Evolutionary conservation across 108 stramenopile genomes (phyloP), one percentile per base, ranked within the genome.

Genomic region (Conticribra guillardii): DNA sequence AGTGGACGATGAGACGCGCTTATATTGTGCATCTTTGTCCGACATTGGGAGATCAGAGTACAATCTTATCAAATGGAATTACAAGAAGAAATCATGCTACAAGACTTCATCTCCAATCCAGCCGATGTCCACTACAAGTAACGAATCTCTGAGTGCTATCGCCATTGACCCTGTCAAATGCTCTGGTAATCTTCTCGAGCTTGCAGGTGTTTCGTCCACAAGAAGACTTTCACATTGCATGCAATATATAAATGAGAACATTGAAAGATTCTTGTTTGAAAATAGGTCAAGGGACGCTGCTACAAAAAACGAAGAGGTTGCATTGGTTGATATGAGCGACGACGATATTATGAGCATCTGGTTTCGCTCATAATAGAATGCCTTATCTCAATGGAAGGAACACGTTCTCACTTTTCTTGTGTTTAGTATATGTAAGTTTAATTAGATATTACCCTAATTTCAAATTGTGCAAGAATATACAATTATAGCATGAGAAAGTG

Each of bases 241-340:
- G 9, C 41, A 1, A 18, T 2, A 9, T n/a, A 21, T 2, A n/a
- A 2, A 18, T 34, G 51, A 50, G 27, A 65, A 19, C 19, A 52
- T 11, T 48, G 2, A 49, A 21, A 18, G 47, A 48, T 22, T 33
- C 26, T n/a, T 49, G 51, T 32, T 37, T 65, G 5, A 41, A 5
- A 5, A 9, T 65, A 0, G 4, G 3, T 21, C 18, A 16, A 2
- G 47, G 7, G 22, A 32, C 9, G 29, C n/a, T 9, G n/a, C 34
- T 62, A 26, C 1, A 0, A 47, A 47, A 47, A 26, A 62, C n/a
- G 21, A 51, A 52, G 33, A 53, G 0, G 19, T 50, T 24, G 22
- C 21, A 2, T 4, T 53, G 19, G 64, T 65, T 4, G 64, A 65
- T 21, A 65, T 65, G 64, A 50, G 52, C 29, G 64, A 65, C 49